Conservation (phyloP, 2,329 filamentous ascomycete genomes). For the Eutypa lata region DNA sequence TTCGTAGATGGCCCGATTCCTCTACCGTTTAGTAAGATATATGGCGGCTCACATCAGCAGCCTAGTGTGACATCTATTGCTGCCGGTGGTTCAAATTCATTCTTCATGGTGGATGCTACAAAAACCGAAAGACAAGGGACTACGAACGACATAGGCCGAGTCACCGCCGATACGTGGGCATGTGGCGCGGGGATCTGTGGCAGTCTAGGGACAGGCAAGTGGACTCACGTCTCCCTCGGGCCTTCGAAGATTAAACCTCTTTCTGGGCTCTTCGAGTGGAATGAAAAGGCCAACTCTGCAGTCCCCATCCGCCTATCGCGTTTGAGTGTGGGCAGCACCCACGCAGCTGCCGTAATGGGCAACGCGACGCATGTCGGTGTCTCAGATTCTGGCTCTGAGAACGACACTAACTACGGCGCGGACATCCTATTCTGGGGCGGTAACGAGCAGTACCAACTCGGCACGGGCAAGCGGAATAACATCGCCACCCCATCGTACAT, state of each 20-base stretch:
- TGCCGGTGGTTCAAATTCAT: constrained; percentile 83
- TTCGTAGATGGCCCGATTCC: constrained; percentile 67
- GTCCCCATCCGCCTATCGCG: constrained; percentile 74
- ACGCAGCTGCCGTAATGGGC: constrained; percentile 78
- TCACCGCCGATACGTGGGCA: constrained; percentile 78
- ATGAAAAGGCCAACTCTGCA: constrained; percentile 65
- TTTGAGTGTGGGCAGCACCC: constrained; percentile 74
- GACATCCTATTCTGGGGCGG: constrained; percentile 93
- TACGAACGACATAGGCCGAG: constrained; percentile 44
- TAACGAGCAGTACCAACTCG: constrained; percentile 91
- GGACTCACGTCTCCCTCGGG: constrained; percentile 78
- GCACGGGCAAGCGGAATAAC: constrained; percentile 86
- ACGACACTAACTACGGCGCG: constrained; percentile 82
- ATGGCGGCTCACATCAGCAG: constrained; percentile 60
- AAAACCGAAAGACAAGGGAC: constrained; percentile 46
- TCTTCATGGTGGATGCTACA: constrained; percentile 79
- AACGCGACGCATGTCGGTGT: constrained; percentile 70
- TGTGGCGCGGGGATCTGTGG: constrained; percentile 85
- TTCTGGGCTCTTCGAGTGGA: constrained; percentile 82
- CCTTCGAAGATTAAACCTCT: constrained; percentile 81
- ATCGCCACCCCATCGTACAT: constrained; percentile 74
- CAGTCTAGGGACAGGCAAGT: constrained; percentile 77
- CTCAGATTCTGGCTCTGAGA: constrained; percentile 47
- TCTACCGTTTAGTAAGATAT: constrained; percentile 69
- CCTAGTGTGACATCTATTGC: constrained; percentile 73